These are phyloP conservation scores for Auxenochlorella pyrenoidosa DNA, from an alignment of 139 green algal genomes.

Conservation along the genomic window DNA sequence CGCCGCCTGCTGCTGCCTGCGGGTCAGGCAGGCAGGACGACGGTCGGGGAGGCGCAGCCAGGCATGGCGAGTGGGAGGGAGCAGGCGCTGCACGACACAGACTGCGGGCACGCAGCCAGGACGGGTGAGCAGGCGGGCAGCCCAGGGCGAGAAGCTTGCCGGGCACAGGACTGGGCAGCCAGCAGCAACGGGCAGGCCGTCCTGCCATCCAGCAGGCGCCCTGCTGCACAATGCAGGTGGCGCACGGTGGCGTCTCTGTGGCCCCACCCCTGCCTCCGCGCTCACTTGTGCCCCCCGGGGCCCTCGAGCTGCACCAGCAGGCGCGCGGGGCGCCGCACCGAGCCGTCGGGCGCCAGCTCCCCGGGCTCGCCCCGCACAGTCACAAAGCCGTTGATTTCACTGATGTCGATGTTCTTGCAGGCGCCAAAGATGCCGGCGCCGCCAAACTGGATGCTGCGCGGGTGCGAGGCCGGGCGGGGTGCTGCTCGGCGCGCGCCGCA, in stretches of 20 bases:
- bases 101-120: not conserved
- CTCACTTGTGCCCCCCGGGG: conserved; percentile 35
- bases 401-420: conserved; percentile 75
- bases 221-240: too few relatives aligned
- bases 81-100: not conserved
- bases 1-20: conserved; percentile 6
- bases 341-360: not conserved
- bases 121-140: not conserved
- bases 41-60: too few relatives aligned
- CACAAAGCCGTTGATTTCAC: conserved; percentile 67
- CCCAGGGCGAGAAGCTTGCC: not conserved
- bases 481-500: too few relatives aligned
- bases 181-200: too few relatives aligned
- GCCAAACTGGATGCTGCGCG: conserved; percentile 74
- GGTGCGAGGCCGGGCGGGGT: not conserved
- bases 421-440: conserved; percentile 74
- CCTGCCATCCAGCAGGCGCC: too few relatives aligned
- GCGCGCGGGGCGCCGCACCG: conserved; percentile 29
- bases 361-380: conserved; percentile 44
- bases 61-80: not conserved
- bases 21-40: too few relatives aligned
- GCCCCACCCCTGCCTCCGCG: too few relatives aligned
- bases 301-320: conserved; percentile 34
- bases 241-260: too few relatives aligned
- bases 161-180: too few relatives aligned